Percentiles rank a stretch among this genome's conserved stretches.
These are phyloP conservation scores for Hyphopichia pseudoburtonii DNA, from an alignment of 1,139 yeast genomes.

Conservation along the genomic window DNA sequence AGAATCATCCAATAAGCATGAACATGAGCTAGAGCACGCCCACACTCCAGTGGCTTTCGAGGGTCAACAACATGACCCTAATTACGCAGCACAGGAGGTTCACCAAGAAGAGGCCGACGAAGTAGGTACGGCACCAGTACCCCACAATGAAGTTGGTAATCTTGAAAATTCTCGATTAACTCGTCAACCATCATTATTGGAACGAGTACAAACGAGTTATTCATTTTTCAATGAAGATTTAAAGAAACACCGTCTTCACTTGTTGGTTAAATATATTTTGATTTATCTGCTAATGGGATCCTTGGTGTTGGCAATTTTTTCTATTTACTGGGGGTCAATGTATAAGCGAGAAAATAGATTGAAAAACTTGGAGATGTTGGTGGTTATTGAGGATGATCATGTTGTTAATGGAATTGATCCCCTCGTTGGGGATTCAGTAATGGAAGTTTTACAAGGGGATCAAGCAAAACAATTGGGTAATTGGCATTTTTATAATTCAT, in stretches of 20 bases:
- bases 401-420: conserved; percentile 29
- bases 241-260: conserved; percentile 15
- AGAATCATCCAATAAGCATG: background rate
- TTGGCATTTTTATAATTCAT: conserved; percentile 19
- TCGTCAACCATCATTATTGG: conserved; percentile 15
- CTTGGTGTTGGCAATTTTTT: conserved; percentile 31
- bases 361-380: conserved; percentile 37
- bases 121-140: too few species aligned
- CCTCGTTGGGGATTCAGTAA: conserved; percentile 29
- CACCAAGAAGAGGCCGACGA: background rate
- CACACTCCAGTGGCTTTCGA: background rate
- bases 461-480: conserved; percentile 18
- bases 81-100: background rate
- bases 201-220: conserved; percentile 15
- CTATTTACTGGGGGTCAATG: conserved; percentile 48
- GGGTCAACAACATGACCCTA: background rate
- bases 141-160: too few species aligned
- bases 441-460: conserved; percentile 16
- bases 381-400: conserved; percentile 39
- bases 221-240: conserved; percentile 31
- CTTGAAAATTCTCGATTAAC: conserved; percentile 7
- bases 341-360: conserved; percentile 27
- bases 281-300: conserved; percentile 28
- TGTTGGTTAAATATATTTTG: conserved; percentile 16
- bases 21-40: background rate